These are phyloP conservation scores for Nicotiana knightiana DNA, from an alignment of 257 asterid species.

Conservation along the genomic window DNA sequence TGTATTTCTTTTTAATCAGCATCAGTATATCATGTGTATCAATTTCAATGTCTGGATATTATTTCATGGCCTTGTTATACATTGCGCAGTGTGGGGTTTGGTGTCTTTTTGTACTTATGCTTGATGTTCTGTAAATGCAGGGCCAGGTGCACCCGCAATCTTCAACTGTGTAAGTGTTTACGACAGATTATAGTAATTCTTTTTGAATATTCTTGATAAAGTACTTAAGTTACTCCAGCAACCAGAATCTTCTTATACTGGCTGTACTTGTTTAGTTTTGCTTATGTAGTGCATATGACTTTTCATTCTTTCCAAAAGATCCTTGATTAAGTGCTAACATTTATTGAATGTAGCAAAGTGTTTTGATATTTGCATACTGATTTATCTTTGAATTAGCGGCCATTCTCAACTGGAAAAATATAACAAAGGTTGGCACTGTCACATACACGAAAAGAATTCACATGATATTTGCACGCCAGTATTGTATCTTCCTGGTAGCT, in stretches of 20 bases:
- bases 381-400: neutral
- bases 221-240: neutral
- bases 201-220: neutral
- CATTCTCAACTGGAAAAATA: neutral
- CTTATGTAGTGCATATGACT: neutral
- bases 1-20: neutral
- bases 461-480: neutral
- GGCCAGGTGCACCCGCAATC: constrained; percentile 86
- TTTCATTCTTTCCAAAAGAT: neutral
- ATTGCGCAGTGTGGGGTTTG: neutral
- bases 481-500: neutral
- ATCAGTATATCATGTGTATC: neutral
- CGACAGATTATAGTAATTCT: neutral
- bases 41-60: neutral
- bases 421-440: neutral
- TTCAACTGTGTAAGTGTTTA: constrained; percentile 80
- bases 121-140: constrained; percentile 30
- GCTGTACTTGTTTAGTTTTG: neutral
- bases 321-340: neutral
- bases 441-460: neutral
- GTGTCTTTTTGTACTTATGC: neutral
- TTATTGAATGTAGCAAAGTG: neutral
- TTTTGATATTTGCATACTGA: neutral
- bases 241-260: neutral
- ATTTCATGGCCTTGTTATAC: neutral